Evolutionary conservation across 2,329 filamentous ascomycete species (phyloP).

Genomic region (Aureobasidium sp.): DNA sequence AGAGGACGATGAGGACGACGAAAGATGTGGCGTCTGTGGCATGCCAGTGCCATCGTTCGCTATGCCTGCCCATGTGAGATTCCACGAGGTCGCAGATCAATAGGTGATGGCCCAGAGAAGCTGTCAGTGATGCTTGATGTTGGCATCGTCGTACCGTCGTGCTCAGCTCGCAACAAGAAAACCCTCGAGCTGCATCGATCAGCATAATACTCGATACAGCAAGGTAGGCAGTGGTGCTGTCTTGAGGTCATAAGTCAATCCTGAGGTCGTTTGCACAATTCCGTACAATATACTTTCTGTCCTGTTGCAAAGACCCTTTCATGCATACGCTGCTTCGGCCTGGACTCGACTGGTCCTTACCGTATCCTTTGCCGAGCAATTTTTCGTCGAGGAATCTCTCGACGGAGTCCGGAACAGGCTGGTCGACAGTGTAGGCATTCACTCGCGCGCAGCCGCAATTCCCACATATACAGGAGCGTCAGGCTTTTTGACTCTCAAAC

Average conservation of each 20-base stretch:
- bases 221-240: background rate
- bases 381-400: no score
- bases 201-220: no score
- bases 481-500: background rate
- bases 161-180: background rate
- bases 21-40: slow-evolving; percentile 45
- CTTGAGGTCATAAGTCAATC: background rate
- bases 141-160: no score
- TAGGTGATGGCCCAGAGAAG: background rate
- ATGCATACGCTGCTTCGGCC: background rate
- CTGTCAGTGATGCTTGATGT: background rate
- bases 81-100: slow-evolving; percentile 32
- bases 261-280: background rate
- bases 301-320: background rate
- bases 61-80: slow-evolving; percentile 50
- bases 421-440: background rate
- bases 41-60: slow-evolving; percentile 52
- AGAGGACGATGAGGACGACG: slow-evolving; percentile 21
- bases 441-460: background rate
- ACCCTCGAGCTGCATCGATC: background rate
- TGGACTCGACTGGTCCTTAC: background rate
- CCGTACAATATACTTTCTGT: background rate
- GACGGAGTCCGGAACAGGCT: background rate
- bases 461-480: background rate
- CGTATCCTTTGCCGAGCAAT: background rate